phyloP scores from a whole-genome alignment of 1,284 basidiomycete species.

The Pseudozyma sp. region DNA sequence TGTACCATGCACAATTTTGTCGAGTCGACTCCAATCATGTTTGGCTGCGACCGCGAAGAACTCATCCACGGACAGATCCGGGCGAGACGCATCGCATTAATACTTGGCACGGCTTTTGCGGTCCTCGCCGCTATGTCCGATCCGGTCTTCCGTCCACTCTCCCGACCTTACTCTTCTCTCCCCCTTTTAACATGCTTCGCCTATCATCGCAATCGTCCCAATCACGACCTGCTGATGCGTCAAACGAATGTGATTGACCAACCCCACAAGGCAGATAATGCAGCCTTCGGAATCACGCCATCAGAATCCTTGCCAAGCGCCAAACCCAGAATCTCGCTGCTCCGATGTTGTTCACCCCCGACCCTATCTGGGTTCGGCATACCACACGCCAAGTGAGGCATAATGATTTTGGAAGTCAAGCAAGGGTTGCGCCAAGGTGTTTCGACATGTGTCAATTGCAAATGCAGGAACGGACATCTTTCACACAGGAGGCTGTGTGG shows the following conservation, averaged over 20 bases:
- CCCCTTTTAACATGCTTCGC: not conserved
- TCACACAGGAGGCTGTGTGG: not conserved
- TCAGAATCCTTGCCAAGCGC: conserved; percentile 2
- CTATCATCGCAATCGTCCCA: conserved; percentile 4
- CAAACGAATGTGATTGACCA: conserved; percentile 11
- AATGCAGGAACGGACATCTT: conserved; percentile 1
- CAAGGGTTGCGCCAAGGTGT: not conserved
- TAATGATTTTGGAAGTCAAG: not conserved
- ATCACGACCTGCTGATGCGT: conserved; percentile 7
- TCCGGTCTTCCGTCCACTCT: not conserved
- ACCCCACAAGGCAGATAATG: conserved; percentile 17
- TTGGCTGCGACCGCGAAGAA: too few relatives aligned
- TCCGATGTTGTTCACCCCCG: not conserved
- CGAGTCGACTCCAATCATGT: too few relatives aligned
- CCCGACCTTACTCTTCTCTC: not conserved
- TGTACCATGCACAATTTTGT: too few relatives aligned
- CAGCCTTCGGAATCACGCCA: not conserved
- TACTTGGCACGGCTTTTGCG: conserved; percentile 18
- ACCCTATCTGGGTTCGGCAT: not conserved
- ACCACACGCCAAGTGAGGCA: not conserved
- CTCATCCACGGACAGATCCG: too few relatives aligned
- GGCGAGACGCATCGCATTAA: conserved; percentile 7
- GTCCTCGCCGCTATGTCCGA: conserved; percentile 17
- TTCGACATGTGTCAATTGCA: not conserved
- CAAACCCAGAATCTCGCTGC: not conserved